These are phyloP conservation scores for Ottelia alismoides DNA, from an alignment of 106 monocot species.

Conservation along the genomic window DNA sequence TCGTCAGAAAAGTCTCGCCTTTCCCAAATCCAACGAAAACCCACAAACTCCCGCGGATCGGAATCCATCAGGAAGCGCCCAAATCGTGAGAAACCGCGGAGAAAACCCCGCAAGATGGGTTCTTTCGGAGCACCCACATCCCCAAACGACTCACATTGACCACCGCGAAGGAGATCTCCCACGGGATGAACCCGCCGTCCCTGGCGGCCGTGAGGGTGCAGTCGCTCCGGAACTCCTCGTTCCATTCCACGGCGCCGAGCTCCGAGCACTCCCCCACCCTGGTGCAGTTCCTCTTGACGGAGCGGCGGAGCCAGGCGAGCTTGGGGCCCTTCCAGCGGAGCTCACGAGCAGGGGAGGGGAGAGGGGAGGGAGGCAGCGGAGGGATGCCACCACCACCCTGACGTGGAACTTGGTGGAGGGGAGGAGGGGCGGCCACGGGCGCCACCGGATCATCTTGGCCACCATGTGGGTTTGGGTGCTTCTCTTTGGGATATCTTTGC, in stretches of 20 bases:
- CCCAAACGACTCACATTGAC: conserved; percentile 74
- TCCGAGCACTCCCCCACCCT: conserved; percentile 21
- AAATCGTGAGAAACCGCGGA: too few relatives aligned
- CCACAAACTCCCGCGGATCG: too few relatives aligned
- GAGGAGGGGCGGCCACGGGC: conserved; percentile 38
- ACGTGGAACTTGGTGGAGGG: not conserved
- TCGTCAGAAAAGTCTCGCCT: too few relatives aligned
- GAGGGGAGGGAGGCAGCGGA: not conserved
- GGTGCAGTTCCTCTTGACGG: conserved; percentile 46
- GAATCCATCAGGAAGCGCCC: too few relatives aligned
- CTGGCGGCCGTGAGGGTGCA: conserved; percentile 36
- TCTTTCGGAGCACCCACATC: too few relatives aligned
- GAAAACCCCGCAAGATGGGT: too few relatives aligned
- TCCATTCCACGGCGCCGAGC: conserved; percentile 28
- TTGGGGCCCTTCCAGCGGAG: conserved; percentile 47
- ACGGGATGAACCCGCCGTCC: conserved; percentile 44
- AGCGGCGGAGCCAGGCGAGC: conserved; percentile 22
- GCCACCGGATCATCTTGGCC: conserved; percentile 47
- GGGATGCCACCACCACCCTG: not conserved
- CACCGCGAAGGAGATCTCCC: conserved; percentile 60
- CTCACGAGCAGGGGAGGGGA: conserved; percentile 7
- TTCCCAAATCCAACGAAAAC: too few relatives aligned
- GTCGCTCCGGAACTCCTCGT: conserved; percentile 29
- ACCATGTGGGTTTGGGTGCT: too few relatives aligned
- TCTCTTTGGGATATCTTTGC: too few relatives aligned